Percentiles rank a stretch among this genome's conserved stretches.
Evolutionary conservation across 2,329 filamentous ascomycete genomes (phyloP).

Genomic region (Neonectria ditissima): DNA sequence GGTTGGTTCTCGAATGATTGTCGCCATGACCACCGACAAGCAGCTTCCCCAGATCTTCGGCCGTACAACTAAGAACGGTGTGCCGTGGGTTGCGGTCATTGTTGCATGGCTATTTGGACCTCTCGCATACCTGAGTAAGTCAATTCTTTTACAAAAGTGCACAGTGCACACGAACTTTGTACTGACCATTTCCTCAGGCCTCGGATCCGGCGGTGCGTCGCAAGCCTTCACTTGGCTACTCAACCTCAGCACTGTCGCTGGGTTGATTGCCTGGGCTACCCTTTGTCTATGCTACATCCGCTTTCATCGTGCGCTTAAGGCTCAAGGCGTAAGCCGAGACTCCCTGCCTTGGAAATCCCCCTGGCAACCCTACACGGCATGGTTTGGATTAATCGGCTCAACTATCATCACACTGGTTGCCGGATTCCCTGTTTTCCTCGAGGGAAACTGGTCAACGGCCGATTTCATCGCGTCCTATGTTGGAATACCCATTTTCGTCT

Average conservation of each 20-base stretch:
- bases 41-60: conserved; percentile 74
- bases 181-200: conserved; percentile 18
- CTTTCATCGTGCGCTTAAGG: conserved; percentile 61
- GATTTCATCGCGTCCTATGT: conserved; percentile 76
- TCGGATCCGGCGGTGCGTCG: conserved; percentile 60
- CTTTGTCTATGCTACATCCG: conserved; percentile 70
- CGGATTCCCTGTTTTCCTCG: conserved; percentile 81
- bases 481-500: conserved; percentile 70
- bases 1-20: conserved; percentile 73
- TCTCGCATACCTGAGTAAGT: conserved; percentile 77
- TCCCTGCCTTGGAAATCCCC: conserved; percentile 64
- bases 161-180: neutral
- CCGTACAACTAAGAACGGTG: conserved; percentile 69
- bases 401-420: conserved; percentile 76
- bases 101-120: conserved; percentile 70
- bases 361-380: conserved; percentile 74
- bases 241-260: conserved; percentile 74
- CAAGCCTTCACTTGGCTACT: conserved; percentile 78
- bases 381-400: conserved; percentile 68
- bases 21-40: conserved; percentile 74
- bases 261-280: conserved; percentile 71
- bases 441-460: conserved; percentile 69
- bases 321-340: conserved; percentile 65
- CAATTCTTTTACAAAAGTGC: conserved; percentile 40
- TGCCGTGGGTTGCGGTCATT: conserved; percentile 67